phyloP scores from a whole-genome alignment of 2,329 filamentous ascomycete species.

The Pseudogymnoascus sp. region DNA sequence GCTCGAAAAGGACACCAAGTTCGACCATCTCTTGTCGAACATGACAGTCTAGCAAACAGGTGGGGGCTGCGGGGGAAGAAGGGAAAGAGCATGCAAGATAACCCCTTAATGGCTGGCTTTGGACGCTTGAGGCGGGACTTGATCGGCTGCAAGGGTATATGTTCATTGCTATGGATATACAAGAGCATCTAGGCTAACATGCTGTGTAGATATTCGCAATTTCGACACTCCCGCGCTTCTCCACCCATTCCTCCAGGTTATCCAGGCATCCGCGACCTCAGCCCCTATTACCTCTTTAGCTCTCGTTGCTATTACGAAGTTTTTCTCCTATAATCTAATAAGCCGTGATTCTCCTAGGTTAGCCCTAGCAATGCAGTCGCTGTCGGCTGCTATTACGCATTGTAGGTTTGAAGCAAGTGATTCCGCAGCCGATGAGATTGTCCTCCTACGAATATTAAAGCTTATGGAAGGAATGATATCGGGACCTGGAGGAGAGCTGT shows the following conservation, averaged over 20 bases:
- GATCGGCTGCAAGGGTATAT: slow-evolving; percentile 69
- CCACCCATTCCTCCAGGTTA: slow-evolving; percentile 92
- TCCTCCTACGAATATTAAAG: slow-evolving; percentile 87
- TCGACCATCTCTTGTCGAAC: slow-evolving; percentile 33
- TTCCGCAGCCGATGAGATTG: slow-evolving; percentile 89
- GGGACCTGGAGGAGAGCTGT: slow-evolving; percentile 79
- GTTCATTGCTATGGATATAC: not conserved
- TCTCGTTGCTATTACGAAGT: slow-evolving; percentile 88
- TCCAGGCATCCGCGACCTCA: slow-evolving; percentile 91
- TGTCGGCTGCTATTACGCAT: slow-evolving; percentile 93
- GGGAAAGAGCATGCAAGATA: slow-evolving; percentile 95
- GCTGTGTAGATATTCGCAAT: slow-evolving; percentile 62
- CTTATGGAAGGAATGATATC: slow-evolving; percentile 99
- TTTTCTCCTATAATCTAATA: slow-evolving; percentile 91
- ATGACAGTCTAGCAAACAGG: slow-evolving; percentile 64
- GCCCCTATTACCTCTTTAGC: slow-evolving; percentile 94
- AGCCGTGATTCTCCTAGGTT: slow-evolving; percentile 79
- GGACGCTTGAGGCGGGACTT: slow-evolving; percentile 82
- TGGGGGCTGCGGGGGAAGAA: slow-evolving; percentile 95
- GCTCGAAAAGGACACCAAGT: slow-evolving; percentile 22
- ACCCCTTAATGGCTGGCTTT: slow-evolving; percentile 92
- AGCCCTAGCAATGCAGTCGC: slow-evolving; percentile 83
- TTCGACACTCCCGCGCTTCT: slow-evolving; percentile 89
- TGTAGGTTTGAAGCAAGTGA: slow-evolving; percentile 97
- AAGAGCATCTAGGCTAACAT: slow-evolving; percentile 25